Evolutionary conservation across 2,329 filamentous ascomycete genomes (phyloP), one percentile per base, ranked within the genome.

Genomic region (Colletotrichum sp.): DNA sequence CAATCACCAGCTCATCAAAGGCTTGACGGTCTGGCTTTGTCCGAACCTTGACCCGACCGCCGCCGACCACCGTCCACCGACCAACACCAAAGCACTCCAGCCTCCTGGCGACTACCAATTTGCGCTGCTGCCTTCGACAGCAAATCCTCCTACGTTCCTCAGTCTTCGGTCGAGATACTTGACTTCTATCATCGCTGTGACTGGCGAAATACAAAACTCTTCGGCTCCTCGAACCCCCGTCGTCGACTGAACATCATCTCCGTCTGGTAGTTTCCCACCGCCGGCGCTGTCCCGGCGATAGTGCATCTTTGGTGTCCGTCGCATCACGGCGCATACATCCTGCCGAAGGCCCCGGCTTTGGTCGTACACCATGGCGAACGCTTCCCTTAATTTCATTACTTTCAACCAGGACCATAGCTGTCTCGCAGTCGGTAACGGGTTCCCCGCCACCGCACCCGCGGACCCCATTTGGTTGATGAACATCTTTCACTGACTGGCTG

Each of bases 331-430:
- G 57, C 55, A 69, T 27, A 59, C 48, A 52, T 52, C n/a, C 44
- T 52, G 44, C n/a, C 44, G 44, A 52, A 72, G 60, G 60, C 36
- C n/a, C 34, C n/a, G 22, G 12, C 34, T 44, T 39, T 16, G 28
- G n/a, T 34, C 36, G 48, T 64, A 34, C 69, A 65, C 22, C 28
- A 95, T 95, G 93, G 87, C 93, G 78, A 90, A 83, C 78, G 93
- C 94, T 84, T 88, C 92, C 65, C 95, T 98, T 88, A 99, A 99
- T 86, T 99, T 98, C 87, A 95, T 99, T 81, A 98, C 96, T 57
- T 99, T 98, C 87, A 99, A 99, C 86, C 97, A 99, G 89, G 97
- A 99, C 89, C 96, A 98, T 88, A 98, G 95, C 90, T 96, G 96
- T 85, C 90, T 99, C 79, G 96, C 96, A 87, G 96, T 99, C 80